phyloP scores from a whole-genome alignment of 2,329 filamentous ascomycete genomes.

The Talaromyces sp. region DNA sequence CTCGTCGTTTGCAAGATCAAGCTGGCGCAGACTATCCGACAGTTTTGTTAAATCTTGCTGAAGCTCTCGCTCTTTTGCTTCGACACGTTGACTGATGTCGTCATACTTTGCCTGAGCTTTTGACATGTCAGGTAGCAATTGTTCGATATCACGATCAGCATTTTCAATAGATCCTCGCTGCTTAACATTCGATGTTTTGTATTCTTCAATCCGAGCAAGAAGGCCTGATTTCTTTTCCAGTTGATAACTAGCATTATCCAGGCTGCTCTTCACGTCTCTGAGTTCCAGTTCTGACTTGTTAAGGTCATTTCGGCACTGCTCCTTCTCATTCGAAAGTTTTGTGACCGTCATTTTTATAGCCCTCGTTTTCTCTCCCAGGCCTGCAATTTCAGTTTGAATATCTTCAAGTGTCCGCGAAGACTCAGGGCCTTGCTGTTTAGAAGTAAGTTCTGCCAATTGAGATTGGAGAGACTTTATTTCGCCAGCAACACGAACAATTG shows the following conservation, averaged over 20 bases:
- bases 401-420: constrained; percentile 70
- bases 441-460: constrained; percentile 70
- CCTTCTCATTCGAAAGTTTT: constrained; percentile 65
- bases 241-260: constrained; percentile 66
- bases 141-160: constrained; percentile 68
- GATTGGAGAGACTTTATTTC: constrained; percentile 68
- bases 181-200: constrained; percentile 63
- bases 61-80: constrained; percentile 66
- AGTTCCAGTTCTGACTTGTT: constrained; percentile 70
- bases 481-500: constrained; percentile 66
- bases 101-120: constrained; percentile 73
- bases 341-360: constrained; percentile 59
- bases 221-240: constrained; percentile 77
- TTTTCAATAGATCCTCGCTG: constrained; percentile 66
- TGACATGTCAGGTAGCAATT: constrained; percentile 69
- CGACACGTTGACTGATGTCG: constrained; percentile 67
- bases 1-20: constrained; percentile 69
- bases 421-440: constrained; percentile 67
- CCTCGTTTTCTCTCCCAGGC: constrained; percentile 63
- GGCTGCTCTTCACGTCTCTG: constrained; percentile 68
- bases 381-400: constrained; percentile 71
- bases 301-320: constrained; percentile 65
- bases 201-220: constrained; percentile 65
- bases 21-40: constrained; percentile 68
- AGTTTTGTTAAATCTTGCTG: constrained; percentile 68